Evolutionary conservation across 2,329 filamentous ascomycete genomes (phyloP).

Genomic region (Teratosphaeria pseudoeucalypti): DNA sequence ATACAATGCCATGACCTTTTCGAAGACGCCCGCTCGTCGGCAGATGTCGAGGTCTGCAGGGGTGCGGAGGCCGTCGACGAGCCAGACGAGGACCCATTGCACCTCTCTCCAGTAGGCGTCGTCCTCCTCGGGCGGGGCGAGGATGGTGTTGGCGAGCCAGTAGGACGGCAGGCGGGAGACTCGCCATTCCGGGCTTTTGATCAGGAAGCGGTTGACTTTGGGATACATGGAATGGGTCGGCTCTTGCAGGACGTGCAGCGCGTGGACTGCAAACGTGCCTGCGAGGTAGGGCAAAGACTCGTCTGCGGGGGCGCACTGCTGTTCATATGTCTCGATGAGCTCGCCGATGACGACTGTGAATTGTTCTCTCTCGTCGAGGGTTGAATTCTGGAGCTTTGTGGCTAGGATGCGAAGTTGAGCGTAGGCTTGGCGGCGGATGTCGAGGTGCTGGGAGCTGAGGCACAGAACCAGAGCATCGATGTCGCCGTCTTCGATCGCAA

Average conservation of each 20-base stretch:
- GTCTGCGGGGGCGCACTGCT: constrained; percentile 36
- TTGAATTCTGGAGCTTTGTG: constrained; percentile 47
- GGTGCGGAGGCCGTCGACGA: constrained; percentile 57
- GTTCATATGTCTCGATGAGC: constrained; percentile 57
- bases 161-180: constrained; percentile 44
- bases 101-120: constrained; percentile 64
- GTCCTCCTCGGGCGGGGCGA: constrained; percentile 63
- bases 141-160: constrained; percentile 59
- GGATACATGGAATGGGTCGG: constrained; percentile 75
- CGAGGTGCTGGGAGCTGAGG: constrained; percentile 61
- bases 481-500: constrained; percentile 68
- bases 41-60: constrained; percentile 50
- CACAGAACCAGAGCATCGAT: constrained; percentile 61
- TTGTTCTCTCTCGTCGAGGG: constrained; percentile 65
- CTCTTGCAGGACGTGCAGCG: constrained; percentile 59
- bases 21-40: constrained; percentile 56
- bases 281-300: constrained; percentile 56
- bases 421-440: constrained; percentile 69
- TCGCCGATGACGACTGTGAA: constrained; percentile 73
- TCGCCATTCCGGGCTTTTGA: constrained; percentile 66
- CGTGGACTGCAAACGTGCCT: constrained; percentile 62
- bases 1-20: constrained; percentile 62
- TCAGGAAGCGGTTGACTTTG: constrained; percentile 77
- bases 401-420: constrained; percentile 56
- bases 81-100: constrained; percentile 61